Evolutionary conservation across 805 yeast species (phyloP), one percentile per base, ranked within the genome.

Genomic region (Wickerhamomyces bisporus): DNA sequence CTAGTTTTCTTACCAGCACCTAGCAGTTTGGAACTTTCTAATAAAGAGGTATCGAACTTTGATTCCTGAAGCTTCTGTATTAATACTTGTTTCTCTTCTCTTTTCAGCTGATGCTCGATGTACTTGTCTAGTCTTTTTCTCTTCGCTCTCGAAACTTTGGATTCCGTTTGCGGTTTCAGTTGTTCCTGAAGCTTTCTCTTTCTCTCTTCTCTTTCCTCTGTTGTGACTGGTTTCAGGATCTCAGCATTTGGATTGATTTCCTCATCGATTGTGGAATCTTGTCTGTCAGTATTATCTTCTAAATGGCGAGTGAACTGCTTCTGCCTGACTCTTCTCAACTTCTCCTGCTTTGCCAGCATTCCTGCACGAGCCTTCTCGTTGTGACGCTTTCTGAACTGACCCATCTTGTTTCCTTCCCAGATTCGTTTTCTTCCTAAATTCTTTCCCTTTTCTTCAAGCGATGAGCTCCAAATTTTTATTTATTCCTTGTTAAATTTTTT

Each of bases 311-410:
- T 53, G 55, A 81, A 80, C 48, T 82, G 86, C 53, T 81, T 82
- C 50, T 83, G 83, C 37, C 94, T 67, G 18, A 77, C 83, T 35
- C 64, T 62, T 46, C 77, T 80, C 50, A 86, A 65, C 34, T 79
- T 79, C 23, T 81, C 77, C 57, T 81, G 85, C 67, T 81, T 86
- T 21, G 87, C 79, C 52, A 86, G 79, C 72, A 83, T 82, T 15
- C 95, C 95, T 3, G 86, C 57, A 25, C 95, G 77, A 39, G 93
- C 95, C 64, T 83, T 84, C 58, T 82, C 95, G 57, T 86, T 86
- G 66, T 80, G 83, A 44, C 95, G 62, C 60, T 76, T 75, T 48
- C 93, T 73, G 57, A 85, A 86, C 44, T 82, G 83, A 41, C 91
- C 95, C 95, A 86, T 86, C 23, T 7, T 29, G n/a, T n/a, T n/a